Conservation (phyloP, 1,284 basidiomycete genomes). For the Ceratobasidium sp. region DNA sequence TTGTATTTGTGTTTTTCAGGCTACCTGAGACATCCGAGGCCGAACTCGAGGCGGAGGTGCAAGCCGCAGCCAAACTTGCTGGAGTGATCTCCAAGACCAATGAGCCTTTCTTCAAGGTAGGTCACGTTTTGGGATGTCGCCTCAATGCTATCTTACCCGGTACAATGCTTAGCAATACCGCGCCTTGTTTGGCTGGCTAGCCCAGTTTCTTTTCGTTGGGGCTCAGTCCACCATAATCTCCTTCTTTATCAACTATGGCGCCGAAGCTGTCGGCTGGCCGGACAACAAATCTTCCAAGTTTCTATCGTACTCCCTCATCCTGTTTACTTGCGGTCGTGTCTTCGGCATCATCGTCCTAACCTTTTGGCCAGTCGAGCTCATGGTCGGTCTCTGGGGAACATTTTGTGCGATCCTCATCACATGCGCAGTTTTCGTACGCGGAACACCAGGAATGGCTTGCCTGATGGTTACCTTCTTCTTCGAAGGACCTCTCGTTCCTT, state of each 20-base stretch:
- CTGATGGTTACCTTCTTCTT: slow-evolving; percentile 61
- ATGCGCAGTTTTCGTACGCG: slow-evolving; percentile 54
- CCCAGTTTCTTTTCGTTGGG: slow-evolving; percentile 58
- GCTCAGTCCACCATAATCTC: slow-evolving; percentile 60
- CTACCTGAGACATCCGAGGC: slow-evolving; percentile 60
- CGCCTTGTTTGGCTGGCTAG: slow-evolving; percentile 53
- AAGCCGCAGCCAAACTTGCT: slow-evolving; percentile 49
- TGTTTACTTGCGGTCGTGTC: slow-evolving; percentile 49
- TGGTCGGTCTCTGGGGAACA: slow-evolving; percentile 53
- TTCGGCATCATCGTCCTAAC: slow-evolving; percentile 56
- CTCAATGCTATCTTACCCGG: slow-evolving; percentile 1
- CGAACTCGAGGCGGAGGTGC: slow-evolving; percentile 52
- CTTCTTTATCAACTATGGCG: slow-evolving; percentile 59
- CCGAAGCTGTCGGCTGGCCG: slow-evolving; percentile 53
- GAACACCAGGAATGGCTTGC: slow-evolving; percentile 55
- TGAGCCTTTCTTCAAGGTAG: slow-evolving; percentile 56
- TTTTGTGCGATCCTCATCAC: slow-evolving; percentile 54
- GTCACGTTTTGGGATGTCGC: no score
- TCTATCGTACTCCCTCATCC: slow-evolving; percentile 51
- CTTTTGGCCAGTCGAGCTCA: slow-evolving; percentile 47
- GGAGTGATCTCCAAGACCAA: slow-evolving; percentile 46
- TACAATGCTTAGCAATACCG: slow-evolving; percentile 6
- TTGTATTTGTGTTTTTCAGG: slow-evolving; percentile 58
- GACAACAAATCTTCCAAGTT: slow-evolving; percentile 54
- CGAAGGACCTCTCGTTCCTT: slow-evolving; percentile 55